A percentile compares a stretch with the other conserved stretches of the same genome.
Evolutionary conservation across 2,329 filamentous ascomycete species (phyloP).

Genomic region (Diaporthe ilicicola): DNA sequence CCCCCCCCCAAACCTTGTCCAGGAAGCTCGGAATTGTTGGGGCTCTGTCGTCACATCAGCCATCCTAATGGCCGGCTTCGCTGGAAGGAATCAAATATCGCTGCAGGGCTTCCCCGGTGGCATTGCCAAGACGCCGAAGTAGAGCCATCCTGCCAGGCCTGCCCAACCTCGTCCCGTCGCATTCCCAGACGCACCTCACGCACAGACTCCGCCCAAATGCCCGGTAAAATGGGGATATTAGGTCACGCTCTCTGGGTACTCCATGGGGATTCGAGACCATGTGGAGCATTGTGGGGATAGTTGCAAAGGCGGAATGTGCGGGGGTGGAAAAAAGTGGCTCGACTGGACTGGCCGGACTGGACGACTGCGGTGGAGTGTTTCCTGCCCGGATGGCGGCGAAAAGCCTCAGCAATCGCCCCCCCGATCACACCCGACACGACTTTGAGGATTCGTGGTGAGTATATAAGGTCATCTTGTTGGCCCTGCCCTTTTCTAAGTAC

Average conservation of each 20-base stretch:
- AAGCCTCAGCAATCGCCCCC: neutral
- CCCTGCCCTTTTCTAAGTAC: neutral
- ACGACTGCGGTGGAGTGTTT: neutral
- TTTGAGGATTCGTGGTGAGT: neutral
- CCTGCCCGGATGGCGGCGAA: neutral
- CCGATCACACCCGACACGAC: slow-evolving; percentile 4
- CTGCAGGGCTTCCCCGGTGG: slow-evolving; percentile 9
- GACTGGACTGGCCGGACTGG: slow-evolving; percentile 11
- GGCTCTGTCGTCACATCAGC: slow-evolving; percentile 14
- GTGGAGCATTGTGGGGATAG: slow-evolving; percentile 14
- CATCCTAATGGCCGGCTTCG: neutral
- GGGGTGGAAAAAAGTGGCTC: slow-evolving; percentile 3
- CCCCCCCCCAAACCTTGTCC: neutral
- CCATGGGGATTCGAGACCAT: slow-evolving; percentile 15
- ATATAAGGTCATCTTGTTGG: neutral
- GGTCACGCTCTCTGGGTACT: slow-evolving; percentile 17
- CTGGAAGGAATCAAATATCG: neutral
- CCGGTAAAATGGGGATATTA: slow-evolving; percentile 7
- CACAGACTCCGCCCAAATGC: neutral
- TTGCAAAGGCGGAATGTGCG: slow-evolving; percentile 5
- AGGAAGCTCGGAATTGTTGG: neutral
- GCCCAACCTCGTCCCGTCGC: neutral
- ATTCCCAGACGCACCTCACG: neutral
- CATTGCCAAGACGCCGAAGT: slow-evolving; percentile 26
- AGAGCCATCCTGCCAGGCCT: slow-evolving; percentile 6